Conservation (phyloP, 73 alveolate genomes). For the Symbiodinium natans region DNA sequence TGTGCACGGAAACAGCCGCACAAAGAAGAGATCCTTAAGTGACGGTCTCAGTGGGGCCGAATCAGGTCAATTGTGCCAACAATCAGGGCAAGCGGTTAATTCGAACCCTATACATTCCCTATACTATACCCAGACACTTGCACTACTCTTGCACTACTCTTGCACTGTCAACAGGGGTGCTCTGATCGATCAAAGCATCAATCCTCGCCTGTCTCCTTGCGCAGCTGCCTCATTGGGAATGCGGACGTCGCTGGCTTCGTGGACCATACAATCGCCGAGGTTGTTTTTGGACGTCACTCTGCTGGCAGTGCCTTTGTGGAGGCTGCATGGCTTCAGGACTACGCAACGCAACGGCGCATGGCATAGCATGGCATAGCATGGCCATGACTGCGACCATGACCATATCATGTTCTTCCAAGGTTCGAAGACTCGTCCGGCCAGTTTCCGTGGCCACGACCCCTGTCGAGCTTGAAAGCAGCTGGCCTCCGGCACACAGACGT, state of each 20-base stretch:
- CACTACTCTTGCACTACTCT: too few species aligned
- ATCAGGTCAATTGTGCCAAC: neutral
- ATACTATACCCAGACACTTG: too few species aligned
- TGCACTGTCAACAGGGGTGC: neutral
- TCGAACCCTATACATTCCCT: too few species aligned
- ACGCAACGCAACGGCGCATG: neutral
- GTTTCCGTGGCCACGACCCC: neutral
- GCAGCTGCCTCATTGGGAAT: neutral
- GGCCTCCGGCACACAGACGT: too few species aligned
- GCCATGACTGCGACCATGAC: too few species aligned
- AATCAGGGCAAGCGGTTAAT: too few species aligned
- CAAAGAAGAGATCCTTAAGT: conserved; percentile 2
- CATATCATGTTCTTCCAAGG: neutral
- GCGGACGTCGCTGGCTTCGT: neutral
- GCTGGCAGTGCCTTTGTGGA: neutral
- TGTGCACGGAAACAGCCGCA: conserved; percentile 76
- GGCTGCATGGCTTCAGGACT: too few species aligned
- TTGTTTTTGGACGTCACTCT: neutral
- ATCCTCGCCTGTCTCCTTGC: neutral
- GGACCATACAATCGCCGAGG: neutral
- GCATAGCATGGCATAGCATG: neutral
- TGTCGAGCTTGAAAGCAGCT: neutral
- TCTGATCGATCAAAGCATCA: neutral
- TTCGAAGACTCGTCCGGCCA: neutral
- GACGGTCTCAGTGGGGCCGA: neutral